These are phyloP conservation scores for Candida quercuum DNA, from an alignment of 805 yeast genomes.

Conservation along the genomic window DNA sequence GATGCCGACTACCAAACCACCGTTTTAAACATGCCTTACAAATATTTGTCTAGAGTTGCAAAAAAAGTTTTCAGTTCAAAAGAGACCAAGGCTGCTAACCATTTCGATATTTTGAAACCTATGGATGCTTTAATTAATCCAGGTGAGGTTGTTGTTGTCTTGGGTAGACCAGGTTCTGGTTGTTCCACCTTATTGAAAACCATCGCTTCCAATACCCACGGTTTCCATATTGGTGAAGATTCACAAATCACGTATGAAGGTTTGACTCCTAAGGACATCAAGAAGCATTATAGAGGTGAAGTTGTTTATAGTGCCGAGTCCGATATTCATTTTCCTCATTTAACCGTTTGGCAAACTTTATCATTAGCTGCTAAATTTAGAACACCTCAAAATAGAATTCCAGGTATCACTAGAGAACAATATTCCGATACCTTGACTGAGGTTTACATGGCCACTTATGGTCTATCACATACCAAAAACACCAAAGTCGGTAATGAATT, in stretches of 20 bases:
- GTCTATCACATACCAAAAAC: slow-evolving; percentile 48
- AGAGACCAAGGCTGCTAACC: slow-evolving; percentile 20
- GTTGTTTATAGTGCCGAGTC: slow-evolving; percentile 60
- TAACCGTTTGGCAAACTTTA: slow-evolving; percentile 58
- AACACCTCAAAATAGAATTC: slow-evolving; percentile 52
- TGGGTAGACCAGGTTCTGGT: slow-evolving; percentile 79
- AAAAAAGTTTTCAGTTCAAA: slow-evolving; percentile 15
- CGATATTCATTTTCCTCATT: slow-evolving; percentile 59
- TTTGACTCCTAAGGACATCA: slow-evolving; percentile 39
- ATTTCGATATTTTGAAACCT: slow-evolving; percentile 42
- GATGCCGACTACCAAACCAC: slow-evolving; percentile 66
- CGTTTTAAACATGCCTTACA: slow-evolving; percentile 37
- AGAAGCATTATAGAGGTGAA: slow-evolving; percentile 50
- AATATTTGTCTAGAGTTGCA: slow-evolving; percentile 13
- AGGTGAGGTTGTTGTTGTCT: slow-evolving; percentile 65
- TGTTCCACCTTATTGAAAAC: slow-evolving; percentile 58
- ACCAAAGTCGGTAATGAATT: slow-evolving; percentile 65
- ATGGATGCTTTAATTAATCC: slow-evolving; percentile 55
- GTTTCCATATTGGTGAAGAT: slow-evolving; percentile 41
- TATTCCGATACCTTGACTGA: slow-evolving; percentile 45
- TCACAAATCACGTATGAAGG: slow-evolving; percentile 47
- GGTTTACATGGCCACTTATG: slow-evolving; percentile 49
- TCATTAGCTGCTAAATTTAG: slow-evolving; percentile 48
- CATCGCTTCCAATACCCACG: slow-evolving; percentile 50
- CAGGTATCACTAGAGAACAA: slow-evolving; percentile 42